phyloP scores from a whole-genome alignment of 2,329 filamentous ascomycete genomes.

The Lachnellula occidentalis region DNA sequence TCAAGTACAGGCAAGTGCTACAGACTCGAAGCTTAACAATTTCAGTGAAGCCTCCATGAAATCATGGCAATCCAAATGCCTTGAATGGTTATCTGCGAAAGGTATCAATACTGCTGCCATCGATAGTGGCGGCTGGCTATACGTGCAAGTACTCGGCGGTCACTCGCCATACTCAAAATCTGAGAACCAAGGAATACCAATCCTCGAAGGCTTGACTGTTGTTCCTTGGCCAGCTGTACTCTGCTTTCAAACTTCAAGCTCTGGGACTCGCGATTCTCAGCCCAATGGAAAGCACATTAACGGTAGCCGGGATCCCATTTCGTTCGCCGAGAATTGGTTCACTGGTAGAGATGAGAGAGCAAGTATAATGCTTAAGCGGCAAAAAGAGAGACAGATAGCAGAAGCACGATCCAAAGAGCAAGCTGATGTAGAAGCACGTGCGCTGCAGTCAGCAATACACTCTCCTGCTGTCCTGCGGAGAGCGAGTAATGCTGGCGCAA shows the following conservation, averaged over 20 bases:
- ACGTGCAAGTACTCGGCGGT: constrained; percentile 27
- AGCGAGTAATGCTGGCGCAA: constrained; percentile 46
- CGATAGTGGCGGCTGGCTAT: constrained; percentile 30
- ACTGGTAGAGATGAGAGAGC: constrained; percentile 34
- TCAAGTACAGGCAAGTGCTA: constrained; percentile 15
- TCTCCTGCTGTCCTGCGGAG: constrained; percentile 49
- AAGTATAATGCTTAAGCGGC: constrained; percentile 42
- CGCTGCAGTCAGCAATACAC: constrained; percentile 41
- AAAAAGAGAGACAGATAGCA: constrained; percentile 43
- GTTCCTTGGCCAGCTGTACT: constrained; percentile 31
- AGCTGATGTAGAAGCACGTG: constrained; percentile 38
- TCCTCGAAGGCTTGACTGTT: constrained; percentile 23
- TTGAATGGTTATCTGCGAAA: constrained; percentile 30
- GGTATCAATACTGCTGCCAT: constrained; percentile 24
- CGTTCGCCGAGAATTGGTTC: constrained; percentile 35
- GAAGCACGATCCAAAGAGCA: constrained; percentile 36
- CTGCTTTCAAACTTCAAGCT: constrained; percentile 26
- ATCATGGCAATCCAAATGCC: constrained; percentile 28
- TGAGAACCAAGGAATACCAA: constrained; percentile 20
- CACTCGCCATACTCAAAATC: constrained; percentile 19
- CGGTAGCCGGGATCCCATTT: constrained; percentile 30
- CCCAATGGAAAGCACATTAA: not conserved
- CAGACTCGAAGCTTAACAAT: constrained; percentile 11
- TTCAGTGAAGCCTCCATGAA: constrained; percentile 22
- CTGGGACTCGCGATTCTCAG: constrained; percentile 9